Base-by-base conservation (phyloP, 1,139 yeast species). In the Meyerozyma athensensis region DNA sequence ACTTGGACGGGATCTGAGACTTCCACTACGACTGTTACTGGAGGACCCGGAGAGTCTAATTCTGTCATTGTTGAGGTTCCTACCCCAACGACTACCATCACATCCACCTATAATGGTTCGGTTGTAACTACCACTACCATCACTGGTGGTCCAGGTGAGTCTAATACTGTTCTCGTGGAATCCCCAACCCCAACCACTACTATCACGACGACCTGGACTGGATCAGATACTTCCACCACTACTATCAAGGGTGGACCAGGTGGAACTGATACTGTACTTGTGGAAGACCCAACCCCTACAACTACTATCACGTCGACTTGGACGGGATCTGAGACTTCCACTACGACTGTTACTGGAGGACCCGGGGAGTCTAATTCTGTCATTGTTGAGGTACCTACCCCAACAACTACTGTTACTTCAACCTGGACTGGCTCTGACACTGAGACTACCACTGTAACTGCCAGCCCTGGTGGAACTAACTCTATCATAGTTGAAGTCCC, bases 401-500 rank as follows among this genome's bases (percentile, higher is more conserved):
- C 50, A 9, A 21, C 39, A 6, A 41, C 37, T 12, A 40, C 36
- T 2, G 8, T 39, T 2, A 49, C 53, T 5, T 17, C 31, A 2
- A 38, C 44, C 2, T 46, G 47, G 47, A 41, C 40, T 19, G 44
- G 44, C 4, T 10, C 20, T 14, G n/a, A 19, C 19, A 41, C 40
- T 5, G 17, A 37, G n/a, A 40, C 47, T 10, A 33, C 43, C 38
- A 36, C 41, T 5, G 17, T 21, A 4, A 22, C 34, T 1, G 26
- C 26, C 7, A 17, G 38, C 4, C 43, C 45, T 1, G 50, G 50
- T 17, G 45, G 28, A 8, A 45, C 53, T 1, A 46, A 48, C 33
- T 43, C 52, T 5, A 52, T 55, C 2, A 38, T 47, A 34, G 49
- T 53, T 17, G 48, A 48, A 5, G 47, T 46, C 13, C 59, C 61